Evolutionary conservation across 129 eudicot genomes (phyloP), one percentile per base, ranked within the genome.

Genomic region (Arctium lappa): DNA sequence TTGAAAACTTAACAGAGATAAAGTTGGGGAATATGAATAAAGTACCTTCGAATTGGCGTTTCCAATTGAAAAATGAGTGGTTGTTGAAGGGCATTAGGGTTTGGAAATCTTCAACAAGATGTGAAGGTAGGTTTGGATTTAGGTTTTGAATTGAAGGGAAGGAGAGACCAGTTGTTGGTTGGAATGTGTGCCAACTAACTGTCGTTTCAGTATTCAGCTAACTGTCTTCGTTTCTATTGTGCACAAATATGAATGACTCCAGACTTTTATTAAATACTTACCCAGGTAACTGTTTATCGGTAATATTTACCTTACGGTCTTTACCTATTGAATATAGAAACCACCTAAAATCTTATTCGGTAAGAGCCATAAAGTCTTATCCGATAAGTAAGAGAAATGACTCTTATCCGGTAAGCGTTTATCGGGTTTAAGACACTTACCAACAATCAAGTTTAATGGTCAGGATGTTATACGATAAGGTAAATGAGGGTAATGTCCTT

Each of bases 161-260:
- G 48, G 11, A 38, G 86, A 83, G 80, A 65, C 87, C 16, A 46
- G 76, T 66, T 79, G 84, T 73, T 79, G 80, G 53, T 72, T 78
- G 34, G 65, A 62, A 0, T 63, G 80, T 42, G 87, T 84, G 87
- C 87, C 87, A 84, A 73, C 87, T 63, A 84, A 79, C 84, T 33
- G 80, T 84, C 87, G 84, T 78, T 84, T 63, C 84, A 22, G 27
- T 22, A 22, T 22, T 22, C 27, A 84, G 76, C 87, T 86, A 81
- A 76, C 86, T 62, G 62, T 84, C 87, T 84, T 79, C 77, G 72
- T 73, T 38, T 84, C 27, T 53, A 30, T 30, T 74, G 22, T 56
- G 62, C 53, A 22, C 37, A 75, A 34, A 48, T 48, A 75, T 13
- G 68, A 74, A 75, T 13, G 44, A 33, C 2, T 30, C 80, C n/a